phyloP scores from a whole-genome alignment of 2,329 filamentous ascomycete species.

The Coniochaeta sp. region DNA sequence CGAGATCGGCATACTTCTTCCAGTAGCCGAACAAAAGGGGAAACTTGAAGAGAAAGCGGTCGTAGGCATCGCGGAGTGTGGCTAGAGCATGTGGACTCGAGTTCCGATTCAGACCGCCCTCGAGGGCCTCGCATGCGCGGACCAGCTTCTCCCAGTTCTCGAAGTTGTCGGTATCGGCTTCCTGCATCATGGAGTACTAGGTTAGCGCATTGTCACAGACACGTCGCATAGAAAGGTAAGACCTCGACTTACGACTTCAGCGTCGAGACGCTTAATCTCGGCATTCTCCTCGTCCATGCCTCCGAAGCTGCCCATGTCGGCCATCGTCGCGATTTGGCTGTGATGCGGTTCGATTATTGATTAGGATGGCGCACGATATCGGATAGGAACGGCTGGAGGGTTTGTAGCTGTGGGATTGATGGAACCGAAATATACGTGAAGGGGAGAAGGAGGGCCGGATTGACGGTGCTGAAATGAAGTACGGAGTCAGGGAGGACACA shows the following conservation, averaged over 20 bases:
- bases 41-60: slow-evolving; percentile 89
- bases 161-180: slow-evolving; percentile 78
- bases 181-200: slow-evolving; percentile 27
- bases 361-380: background rate
- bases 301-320: slow-evolving; percentile 63
- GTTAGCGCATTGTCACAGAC: slow-evolving; percentile 16
- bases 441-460: background rate
- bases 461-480: background rate
- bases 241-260: slow-evolving; percentile 64
- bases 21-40: slow-evolving; percentile 96
- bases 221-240: too few relatives aligned
- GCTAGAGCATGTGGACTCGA: slow-evolving; percentile 91
- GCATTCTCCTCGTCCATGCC: slow-evolving; percentile 74
- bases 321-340: slow-evolving; percentile 40
- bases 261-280: slow-evolving; percentile 72
- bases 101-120: slow-evolving; percentile 92
- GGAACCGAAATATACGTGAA: background rate
- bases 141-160: slow-evolving; percentile 93
- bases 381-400: background rate
- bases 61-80: slow-evolving; percentile 79
- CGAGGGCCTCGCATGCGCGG: slow-evolving; percentile 72
- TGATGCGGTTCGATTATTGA: too few relatives aligned
- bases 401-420: too few relatives aligned
- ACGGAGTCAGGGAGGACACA: background rate
- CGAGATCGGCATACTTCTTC: slow-evolving; percentile 98